These are phyloP conservation scores for Moricandia arvensis DNA, from an alignment of 345 rosid genomes.

Conservation along the genomic window DNA sequence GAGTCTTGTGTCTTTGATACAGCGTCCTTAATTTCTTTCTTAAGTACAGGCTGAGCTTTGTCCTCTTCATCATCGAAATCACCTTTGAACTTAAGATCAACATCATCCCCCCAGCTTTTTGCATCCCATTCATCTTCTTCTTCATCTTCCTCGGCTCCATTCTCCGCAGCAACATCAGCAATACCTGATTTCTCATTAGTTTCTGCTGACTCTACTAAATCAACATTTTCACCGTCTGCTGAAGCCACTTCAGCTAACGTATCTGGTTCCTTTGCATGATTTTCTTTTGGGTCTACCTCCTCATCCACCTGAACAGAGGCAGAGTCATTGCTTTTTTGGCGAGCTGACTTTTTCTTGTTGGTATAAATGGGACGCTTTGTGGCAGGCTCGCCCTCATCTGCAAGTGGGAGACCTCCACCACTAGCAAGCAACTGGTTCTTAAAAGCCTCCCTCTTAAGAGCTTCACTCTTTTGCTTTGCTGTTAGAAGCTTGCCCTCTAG, in stretches of 20 bases:
- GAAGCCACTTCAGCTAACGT: slow-evolving; percentile 42
- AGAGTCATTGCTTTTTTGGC: slow-evolving; percentile 59
- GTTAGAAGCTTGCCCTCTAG: slow-evolving; percentile 89
- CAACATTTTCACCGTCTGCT: slow-evolving; percentile 48
- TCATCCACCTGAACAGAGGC: slow-evolving; percentile 49
- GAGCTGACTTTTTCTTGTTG: slow-evolving; percentile 70
- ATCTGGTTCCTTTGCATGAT: slow-evolving; percentile 41
- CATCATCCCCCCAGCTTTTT: slow-evolving; percentile 97
- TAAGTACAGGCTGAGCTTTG: slow-evolving; percentile 53
- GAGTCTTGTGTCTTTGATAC: slow-evolving; percentile 38
- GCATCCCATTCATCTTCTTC: slow-evolving; percentile 95
- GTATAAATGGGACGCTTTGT: slow-evolving; percentile 77
- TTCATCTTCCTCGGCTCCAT: slow-evolving; percentile 69
- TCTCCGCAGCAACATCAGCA: slow-evolving; percentile 49
- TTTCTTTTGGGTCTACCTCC: slow-evolving; percentile 44
- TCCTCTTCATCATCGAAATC: slow-evolving; percentile 90
- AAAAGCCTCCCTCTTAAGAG: slow-evolving; percentile 79
- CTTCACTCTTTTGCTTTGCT: slow-evolving; percentile 87
- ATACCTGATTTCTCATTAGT: slow-evolving; percentile 49
- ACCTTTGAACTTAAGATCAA: slow-evolving; percentile 70
- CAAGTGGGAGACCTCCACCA: slow-evolving; percentile 45
- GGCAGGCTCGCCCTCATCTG: slow-evolving; percentile 52
- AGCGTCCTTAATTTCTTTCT: slow-evolving; percentile 50
- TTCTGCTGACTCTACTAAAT: slow-evolving; percentile 41
- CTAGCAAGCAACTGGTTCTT: slow-evolving; percentile 75